A percentile compares a stretch with the other conserved stretches of the same genome.
Evolutionary conservation across 495 filamentous ascomycete genomes (phyloP).

Genomic region (Rusavskia elegans): DNA sequence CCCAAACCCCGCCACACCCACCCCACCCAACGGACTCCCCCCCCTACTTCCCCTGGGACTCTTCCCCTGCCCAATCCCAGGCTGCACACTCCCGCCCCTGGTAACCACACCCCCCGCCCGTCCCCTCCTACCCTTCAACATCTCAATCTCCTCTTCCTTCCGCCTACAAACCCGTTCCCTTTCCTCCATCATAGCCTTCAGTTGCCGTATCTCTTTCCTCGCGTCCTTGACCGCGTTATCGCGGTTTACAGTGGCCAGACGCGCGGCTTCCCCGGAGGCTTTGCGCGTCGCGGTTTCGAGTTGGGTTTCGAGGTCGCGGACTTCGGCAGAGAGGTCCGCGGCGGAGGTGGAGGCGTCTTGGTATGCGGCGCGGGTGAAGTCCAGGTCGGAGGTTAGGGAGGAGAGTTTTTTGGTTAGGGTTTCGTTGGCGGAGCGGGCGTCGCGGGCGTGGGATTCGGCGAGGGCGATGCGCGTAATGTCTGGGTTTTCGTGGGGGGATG

Average conservation of each 20-base stretch:
- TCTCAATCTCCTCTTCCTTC: constrained; percentile 48
- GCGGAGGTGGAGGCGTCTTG: constrained; percentile 43
- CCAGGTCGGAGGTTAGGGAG: constrained; percentile 25
- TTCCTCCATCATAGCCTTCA: constrained; percentile 24
- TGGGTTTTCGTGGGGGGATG: constrained; percentile 24
- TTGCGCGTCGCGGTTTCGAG: constrained; percentile 32
- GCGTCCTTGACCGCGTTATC: constrained; percentile 8
- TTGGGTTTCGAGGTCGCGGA: constrained; percentile 27
- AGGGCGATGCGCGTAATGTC: constrained; percentile 32
- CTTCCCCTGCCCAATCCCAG: neutral
- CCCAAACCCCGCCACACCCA: constrained; percentile 1
- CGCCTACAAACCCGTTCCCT: constrained; percentile 35
- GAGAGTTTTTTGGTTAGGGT: constrained; percentile 28
- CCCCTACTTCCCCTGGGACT: neutral
- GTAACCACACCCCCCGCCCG: constrained; percentile 5
- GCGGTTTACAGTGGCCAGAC: constrained; percentile 34
- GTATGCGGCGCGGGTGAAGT: constrained; percentile 47
- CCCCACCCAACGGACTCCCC: neutral
- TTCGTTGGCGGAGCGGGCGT: constrained; percentile 24
- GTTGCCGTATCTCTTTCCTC: constrained; percentile 26
- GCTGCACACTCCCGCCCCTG: neutral
- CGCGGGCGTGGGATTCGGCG: constrained; percentile 27
- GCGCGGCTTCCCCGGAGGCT: constrained; percentile 32
- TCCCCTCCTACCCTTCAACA: constrained; percentile 38
- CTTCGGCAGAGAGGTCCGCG: constrained; percentile 33